phyloP scores from a whole-genome alignment of 768 basidiomycete genomes.

The Suillus plorans region DNA sequence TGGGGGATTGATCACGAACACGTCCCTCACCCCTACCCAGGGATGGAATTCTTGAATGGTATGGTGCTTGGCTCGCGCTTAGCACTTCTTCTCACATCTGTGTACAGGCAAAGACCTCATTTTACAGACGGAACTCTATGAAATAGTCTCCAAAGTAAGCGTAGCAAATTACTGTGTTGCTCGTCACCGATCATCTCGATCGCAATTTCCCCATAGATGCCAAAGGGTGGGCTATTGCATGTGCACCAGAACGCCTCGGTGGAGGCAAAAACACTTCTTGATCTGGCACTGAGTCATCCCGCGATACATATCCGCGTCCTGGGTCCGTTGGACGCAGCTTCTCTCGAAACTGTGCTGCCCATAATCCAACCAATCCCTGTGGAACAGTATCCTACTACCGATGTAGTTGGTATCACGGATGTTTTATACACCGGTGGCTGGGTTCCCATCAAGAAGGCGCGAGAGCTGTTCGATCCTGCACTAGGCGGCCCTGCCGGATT shows the following conservation, averaged over 20 bases:
- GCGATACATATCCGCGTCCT: slow-evolving; percentile 38
- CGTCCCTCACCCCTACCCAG: slow-evolving; percentile 65
- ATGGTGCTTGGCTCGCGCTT: background rate
- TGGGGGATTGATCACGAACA: slow-evolving; percentile 54
- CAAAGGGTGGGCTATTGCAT: slow-evolving; percentile 49
- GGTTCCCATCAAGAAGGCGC: slow-evolving; percentile 37
- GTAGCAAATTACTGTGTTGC: background rate
- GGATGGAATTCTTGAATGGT: slow-evolving; percentile 78
- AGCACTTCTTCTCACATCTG: background rate
- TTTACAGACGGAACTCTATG: slow-evolving; percentile 38
- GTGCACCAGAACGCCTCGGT: slow-evolving; percentile 45
- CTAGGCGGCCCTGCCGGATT: slow-evolving; percentile 43
- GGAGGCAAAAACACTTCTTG: slow-evolving; percentile 34
- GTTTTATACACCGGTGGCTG: slow-evolving; percentile 31
- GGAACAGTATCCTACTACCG: slow-evolving; percentile 15
- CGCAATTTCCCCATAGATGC: slow-evolving; percentile 35
- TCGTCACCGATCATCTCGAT: background rate
- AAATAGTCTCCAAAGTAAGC: slow-evolving; percentile 37
- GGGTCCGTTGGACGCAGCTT: slow-evolving; percentile 21
- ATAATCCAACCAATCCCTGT: slow-evolving; percentile 35
- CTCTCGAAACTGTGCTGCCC: slow-evolving; percentile 28
- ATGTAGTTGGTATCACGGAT: slow-evolving; percentile 26
- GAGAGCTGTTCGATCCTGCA: slow-evolving; percentile 31
- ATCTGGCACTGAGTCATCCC: slow-evolving; percentile 37
- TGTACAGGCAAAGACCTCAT: slow-evolving; percentile 33